phyloP scores from a whole-genome alignment of 2,329 filamentous ascomycete species.

The Coniosporium tulheliwenetii region DNA sequence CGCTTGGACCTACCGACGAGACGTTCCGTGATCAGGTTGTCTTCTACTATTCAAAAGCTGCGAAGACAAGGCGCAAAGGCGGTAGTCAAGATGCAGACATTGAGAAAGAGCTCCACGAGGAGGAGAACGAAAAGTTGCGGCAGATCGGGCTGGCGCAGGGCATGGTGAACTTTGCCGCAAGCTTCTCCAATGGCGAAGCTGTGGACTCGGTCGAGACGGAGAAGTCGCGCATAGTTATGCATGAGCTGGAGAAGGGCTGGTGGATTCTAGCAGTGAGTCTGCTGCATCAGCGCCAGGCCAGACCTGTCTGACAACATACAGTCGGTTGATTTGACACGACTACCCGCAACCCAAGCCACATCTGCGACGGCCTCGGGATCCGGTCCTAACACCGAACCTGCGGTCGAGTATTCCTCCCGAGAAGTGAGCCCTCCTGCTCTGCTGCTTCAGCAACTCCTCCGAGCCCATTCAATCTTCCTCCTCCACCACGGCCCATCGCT shows the following conservation, averaged over 20 bases:
- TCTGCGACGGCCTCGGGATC: slow-evolving; percentile 8
- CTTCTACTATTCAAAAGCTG: slow-evolving; percentile 59
- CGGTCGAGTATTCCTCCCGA: slow-evolving; percentile 69
- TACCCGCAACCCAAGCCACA: slow-evolving; percentile 32
- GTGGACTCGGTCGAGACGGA: slow-evolving; percentile 86
- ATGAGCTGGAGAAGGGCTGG: slow-evolving; percentile 83
- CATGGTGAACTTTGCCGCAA: slow-evolving; percentile 84
- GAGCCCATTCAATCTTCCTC: slow-evolving; percentile 70
- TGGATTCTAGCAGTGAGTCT: slow-evolving; percentile 77
- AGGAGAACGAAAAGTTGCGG: slow-evolving; percentile 72
- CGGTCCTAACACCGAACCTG: slow-evolving; percentile 23
- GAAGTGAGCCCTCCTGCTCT: slow-evolving; percentile 75
- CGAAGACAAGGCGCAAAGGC: slow-evolving; percentile 11
- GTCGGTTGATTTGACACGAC: slow-evolving; percentile 68
- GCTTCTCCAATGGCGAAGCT: slow-evolving; percentile 62
- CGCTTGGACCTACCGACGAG: slow-evolving; percentile 56
- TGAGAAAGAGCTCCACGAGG: slow-evolving; percentile 32
- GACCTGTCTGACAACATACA: slow-evolving; percentile 18
- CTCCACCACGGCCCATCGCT: slow-evolving; percentile 74
- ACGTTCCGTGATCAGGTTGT: slow-evolving; percentile 71
- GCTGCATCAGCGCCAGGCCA: slow-evolving; percentile 1
- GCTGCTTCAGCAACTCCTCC: slow-evolving; percentile 63
- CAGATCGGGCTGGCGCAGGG: slow-evolving; percentile 94
- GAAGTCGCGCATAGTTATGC: slow-evolving; percentile 66
- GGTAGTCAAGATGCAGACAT: slow-evolving; percentile 14